Conservation (phyloP, 2,329 filamentous ascomycete genomes). For the Sclerotinia trifoliorum region DNA sequence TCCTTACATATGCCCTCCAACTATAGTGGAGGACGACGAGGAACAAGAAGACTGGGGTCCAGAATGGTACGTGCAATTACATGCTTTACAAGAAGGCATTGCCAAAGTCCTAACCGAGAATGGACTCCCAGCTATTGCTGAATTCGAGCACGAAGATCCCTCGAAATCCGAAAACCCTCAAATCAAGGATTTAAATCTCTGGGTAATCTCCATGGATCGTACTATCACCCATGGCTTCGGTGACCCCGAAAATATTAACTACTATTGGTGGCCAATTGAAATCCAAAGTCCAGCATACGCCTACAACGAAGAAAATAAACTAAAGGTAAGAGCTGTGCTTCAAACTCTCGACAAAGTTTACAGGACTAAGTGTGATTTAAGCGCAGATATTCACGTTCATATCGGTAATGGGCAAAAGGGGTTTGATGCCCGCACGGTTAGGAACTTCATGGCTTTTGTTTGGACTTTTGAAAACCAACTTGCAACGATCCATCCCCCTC, state of each 20-base stretch:
- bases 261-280: conserved; percentile 4
- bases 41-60: neutral
- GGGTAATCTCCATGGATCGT: neutral
- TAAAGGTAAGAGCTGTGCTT: conserved; percentile 11
- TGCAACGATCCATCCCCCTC: neutral
- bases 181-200: neutral
- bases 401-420: conserved; percentile 2
- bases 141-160: neutral
- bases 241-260: neutral
- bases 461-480: conserved; percentile 16
- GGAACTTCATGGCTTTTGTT: conserved; percentile 3
- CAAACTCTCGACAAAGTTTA: neutral
- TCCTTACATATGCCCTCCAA: neutral
- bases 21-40: neutral
- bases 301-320: conserved; percentile 5
- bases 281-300: conserved; percentile 5
- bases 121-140: neutral
- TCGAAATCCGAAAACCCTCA: neutral
- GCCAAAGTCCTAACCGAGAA: neutral
- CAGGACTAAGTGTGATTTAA: neutral
- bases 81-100: neutral
- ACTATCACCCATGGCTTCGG: neutral
- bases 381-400: conserved; percentile 3
- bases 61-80: neutral
- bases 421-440: neutral